Conservation (phyloP, 2,329 filamentous ascomycete species). For the Bisporella sp. region DNA sequence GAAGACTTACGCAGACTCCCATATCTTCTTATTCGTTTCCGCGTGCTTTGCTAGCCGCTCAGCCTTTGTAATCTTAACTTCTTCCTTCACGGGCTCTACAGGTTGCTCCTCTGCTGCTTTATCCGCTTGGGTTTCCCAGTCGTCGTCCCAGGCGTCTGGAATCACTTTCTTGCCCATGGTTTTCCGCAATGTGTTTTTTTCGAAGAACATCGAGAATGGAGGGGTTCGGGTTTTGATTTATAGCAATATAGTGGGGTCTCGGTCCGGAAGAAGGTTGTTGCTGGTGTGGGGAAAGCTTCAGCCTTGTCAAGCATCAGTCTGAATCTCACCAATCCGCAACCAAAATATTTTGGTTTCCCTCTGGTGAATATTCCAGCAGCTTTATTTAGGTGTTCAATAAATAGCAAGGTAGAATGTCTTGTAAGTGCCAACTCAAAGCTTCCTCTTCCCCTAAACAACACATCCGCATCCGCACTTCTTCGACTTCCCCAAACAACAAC, state of each 20-base stretch:
- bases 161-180: constrained; percentile 36
- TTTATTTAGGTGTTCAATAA: background rate
- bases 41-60: constrained; percentile 74
- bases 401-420: constrained; percentile 11
- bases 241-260: no score
- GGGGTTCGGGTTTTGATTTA: constrained; percentile 1
- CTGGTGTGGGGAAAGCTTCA: background rate
- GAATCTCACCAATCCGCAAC: no score
- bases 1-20: constrained; percentile 72
- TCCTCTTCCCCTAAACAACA: no score
- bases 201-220: background rate
- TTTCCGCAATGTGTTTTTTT: background rate
- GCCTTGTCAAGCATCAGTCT: no score
- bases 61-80: constrained; percentile 54
- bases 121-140: constrained; percentile 80
- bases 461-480: no score
- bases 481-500: no score
- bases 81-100: constrained; percentile 15
- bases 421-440: constrained; percentile 8
- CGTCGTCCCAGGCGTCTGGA: constrained; percentile 80
- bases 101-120: constrained; percentile 22
- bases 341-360: no score
- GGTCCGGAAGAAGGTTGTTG: background rate
- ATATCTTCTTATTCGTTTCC: constrained; percentile 77
- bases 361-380: background rate